A percentile compares a stretch with the other conserved stretches of the same genome.
Evolutionary conservation across 805 yeast species (phyloP).

Genomic region (Maudiozyma serrabonitensis): DNA sequence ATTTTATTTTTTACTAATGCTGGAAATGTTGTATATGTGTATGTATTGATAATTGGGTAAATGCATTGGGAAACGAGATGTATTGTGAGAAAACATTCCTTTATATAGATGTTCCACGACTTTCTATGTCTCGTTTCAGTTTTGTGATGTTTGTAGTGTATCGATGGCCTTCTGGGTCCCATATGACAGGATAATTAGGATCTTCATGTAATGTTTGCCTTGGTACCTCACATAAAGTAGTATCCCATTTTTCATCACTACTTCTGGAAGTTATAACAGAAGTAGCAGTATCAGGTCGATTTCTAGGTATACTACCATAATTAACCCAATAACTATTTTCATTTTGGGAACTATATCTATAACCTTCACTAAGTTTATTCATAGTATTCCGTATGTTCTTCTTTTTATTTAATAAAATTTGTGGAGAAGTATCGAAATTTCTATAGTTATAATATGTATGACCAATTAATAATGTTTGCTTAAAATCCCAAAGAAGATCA

Average conservation of each 20-base stretch:
- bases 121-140: slow-evolving; percentile 14
- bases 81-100: no score
- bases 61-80: no score
- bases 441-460: slow-evolving; percentile 73
- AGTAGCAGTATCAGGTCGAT: background rate
- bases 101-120: slow-evolving; percentile 5
- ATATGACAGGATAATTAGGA: slow-evolving; percentile 27
- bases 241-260: slow-evolving; percentile 20
- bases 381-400: slow-evolving; percentile 53
- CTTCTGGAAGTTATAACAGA: background rate
- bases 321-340: slow-evolving; percentile 72
- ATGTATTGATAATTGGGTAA: no score
- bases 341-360: slow-evolving; percentile 73
- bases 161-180: slow-evolving; percentile 23
- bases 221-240: slow-evolving; percentile 18
- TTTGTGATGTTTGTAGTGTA: slow-evolving; percentile 16
- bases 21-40: no score
- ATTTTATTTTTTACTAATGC: background rate
- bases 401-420: slow-evolving; percentile 33
- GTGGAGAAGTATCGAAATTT: slow-evolving; percentile 69
- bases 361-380: slow-evolving; percentile 71
- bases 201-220: slow-evolving; percentile 17
- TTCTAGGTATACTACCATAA: slow-evolving; percentile 13
- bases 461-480: slow-evolving; percentile 47
- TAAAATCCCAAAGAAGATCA: slow-evolving; percentile 77